Base-by-base conservation (phyloP, 257 asterid species). In the Salvia miltiorrhiza region DNA sequence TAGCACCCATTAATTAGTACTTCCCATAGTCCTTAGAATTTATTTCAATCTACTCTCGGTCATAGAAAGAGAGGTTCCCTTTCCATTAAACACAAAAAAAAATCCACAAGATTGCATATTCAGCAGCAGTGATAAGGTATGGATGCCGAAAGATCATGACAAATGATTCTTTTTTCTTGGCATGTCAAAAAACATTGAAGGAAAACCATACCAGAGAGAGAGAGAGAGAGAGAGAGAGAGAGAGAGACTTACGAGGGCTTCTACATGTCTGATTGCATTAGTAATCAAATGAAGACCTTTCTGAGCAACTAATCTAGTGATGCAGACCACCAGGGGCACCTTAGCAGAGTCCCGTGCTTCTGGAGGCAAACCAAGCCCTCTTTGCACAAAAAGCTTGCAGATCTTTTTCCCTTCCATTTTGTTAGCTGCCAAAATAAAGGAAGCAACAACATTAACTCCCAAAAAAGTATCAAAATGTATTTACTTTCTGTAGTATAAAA, bases 271-370 rank as follows among this genome's bases (percentile, higher is more conserved):
- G 78, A 91, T 87, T 55, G 97, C 95, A 61, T 82, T 84, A 43
- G 76, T 83, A 65, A 87, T 92, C 83, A 92, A 81, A 79, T 92
- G 95, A 60, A 89, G 97, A 59, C 97, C 97, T 80, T 92, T 92
- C 81, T 92, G 96, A 78, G 95, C 93, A 73, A 89, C 97, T 77
- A 92, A 75, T 79, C 96, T 81, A 70, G 90, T 84, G 73, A 89
- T 87, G 85, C 97, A 92, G 45, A 91, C 71, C 64, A 89, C 88
- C 74, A 91, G 82, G 35, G 97, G 96, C 47, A 76, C 82, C 77
- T 66, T 74, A 71, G 77, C 78, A 30, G 79, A 63, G 65, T 70
- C 60, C 9, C 4, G n/a, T 37, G 54, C 86, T 68, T 77, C 84
- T 49, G 79, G 40, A 80, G 79, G 81, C 86, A 92, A 83, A 64